Evolutionary conservation across 2,329 filamentous ascomycete genomes (phyloP), one percentile per base, ranked within the genome.

Genomic region (Parafenestella ontariensis): DNA sequence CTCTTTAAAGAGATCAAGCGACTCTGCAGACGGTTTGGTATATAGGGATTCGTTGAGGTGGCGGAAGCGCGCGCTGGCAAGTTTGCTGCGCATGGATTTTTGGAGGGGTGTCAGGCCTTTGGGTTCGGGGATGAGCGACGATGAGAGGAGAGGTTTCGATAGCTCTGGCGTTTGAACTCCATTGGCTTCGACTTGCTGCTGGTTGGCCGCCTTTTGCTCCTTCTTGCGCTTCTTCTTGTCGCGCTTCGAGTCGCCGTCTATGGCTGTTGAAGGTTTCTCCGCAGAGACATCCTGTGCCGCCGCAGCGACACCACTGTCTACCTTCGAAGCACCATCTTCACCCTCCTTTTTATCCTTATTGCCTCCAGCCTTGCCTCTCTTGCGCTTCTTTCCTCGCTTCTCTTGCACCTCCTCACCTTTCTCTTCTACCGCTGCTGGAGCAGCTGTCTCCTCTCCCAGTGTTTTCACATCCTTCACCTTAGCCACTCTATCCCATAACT

Each of bases 1-100:
- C 29, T 89, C 82, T 46, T 86, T 82, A 80, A 99, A 98, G 21
- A 98, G 86, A 46, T 84, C 79, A 65, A 95, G 87, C n/a, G 95
- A 90, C 62, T 95, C 87, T 31, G 82, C 81, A 0, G 95, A 99
- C 1, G 93, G 91, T 7, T 89, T 91, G 4, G 94, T 98, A 80
- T 99, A 99, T 13, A 99, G 87, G 0, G 92, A 94, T 80, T 99
- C 90, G 76, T 99, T 99, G 58, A 99, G 87, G 77, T 98, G 92
- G 61, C 95, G 92, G 85, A 99, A 99, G 54, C 95, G 92, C 1
- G 95, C 93, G 9, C 93, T 96, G 59, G 96, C 84, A 59, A 99
- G 87, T 81, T 99, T 99, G 72, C 92, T 89, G 58, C 91, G 89
- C 95, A 99, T 99, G 3, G 91, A 88, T 50, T 89, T 87, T 81